A percentile compares a stretch with the other conserved stretches of the same genome.
Evolutionary conservation across 1,284 basidiomycete species (phyloP).

Genomic region (Schizophyllum amplum): DNA sequence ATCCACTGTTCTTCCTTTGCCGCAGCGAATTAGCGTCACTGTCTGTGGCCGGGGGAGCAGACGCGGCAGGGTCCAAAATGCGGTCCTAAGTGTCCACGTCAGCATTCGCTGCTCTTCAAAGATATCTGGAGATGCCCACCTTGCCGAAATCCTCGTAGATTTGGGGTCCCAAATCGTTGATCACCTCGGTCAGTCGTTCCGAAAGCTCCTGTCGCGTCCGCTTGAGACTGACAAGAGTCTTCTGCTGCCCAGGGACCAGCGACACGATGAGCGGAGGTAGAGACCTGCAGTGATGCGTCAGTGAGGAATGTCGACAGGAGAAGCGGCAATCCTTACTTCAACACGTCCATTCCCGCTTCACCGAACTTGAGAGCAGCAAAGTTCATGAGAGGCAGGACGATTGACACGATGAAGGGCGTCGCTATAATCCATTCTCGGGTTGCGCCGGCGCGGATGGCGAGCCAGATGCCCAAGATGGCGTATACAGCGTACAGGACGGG

Average conservation of each 20-base stretch:
- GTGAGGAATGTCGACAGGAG: background rate
- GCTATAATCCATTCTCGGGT: conserved; percentile 61
- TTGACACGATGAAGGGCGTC: conserved; percentile 77
- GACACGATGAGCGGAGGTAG: conserved; percentile 88
- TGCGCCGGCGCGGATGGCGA: conserved; percentile 66
- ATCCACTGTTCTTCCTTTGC: conserved; percentile 66
- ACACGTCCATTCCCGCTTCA: conserved; percentile 96
- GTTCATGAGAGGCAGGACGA: conserved; percentile 81
- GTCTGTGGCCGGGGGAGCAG: conserved; percentile 64
- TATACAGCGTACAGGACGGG: conserved; percentile 86
- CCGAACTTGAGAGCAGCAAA: conserved; percentile 97
- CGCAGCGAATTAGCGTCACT: conserved; percentile 55
- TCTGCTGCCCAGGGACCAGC: conserved; percentile 86
- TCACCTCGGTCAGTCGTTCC: conserved; percentile 83
- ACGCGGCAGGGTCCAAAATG: conserved; percentile 77
- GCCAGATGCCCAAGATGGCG: conserved; percentile 70
- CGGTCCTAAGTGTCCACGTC: conserved; percentile 43
- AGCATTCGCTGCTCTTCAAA: background rate
- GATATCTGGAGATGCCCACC: conserved; percentile 30
- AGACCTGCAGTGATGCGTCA: conserved; percentile 47
- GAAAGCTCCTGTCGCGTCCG: conserved; percentile 73
- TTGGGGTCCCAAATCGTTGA: conserved; percentile 86
- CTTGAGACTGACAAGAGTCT: conserved; percentile 76
- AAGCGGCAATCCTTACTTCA: conserved; percentile 55
- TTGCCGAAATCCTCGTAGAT: conserved; percentile 86